phyloP scores from a whole-genome alignment of 1,284 basidiomycete genomes.

The Ganoderma resinaceum region DNA sequence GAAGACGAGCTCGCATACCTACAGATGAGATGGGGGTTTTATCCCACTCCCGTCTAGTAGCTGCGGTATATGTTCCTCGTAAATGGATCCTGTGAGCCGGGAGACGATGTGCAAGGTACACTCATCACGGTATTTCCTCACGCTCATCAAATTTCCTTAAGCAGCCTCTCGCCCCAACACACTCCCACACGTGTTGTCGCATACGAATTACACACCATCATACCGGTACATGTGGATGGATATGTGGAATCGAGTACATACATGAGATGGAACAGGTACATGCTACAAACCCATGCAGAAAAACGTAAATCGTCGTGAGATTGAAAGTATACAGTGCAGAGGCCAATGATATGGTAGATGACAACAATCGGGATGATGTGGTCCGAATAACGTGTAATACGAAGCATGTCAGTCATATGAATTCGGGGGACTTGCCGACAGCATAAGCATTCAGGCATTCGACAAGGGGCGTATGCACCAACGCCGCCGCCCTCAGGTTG shows the following conservation, averaged over 20 bases:
- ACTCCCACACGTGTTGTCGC: not conserved
- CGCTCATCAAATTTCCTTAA: not conserved
- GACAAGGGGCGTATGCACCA: constrained; percentile 38
- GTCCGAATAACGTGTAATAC: not conserved
- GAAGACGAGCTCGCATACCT: not conserved
- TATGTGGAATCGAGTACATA: not conserved
- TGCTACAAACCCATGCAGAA: constrained; percentile 1
- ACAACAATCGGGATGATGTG: not conserved
- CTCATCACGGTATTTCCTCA: not conserved
- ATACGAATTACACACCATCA: not conserved
- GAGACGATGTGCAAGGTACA: too few relatives aligned
- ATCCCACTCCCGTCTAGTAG: not conserved
- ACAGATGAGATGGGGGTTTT: not conserved
- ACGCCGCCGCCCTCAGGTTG: constrained; percentile 33
- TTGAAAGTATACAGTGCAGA: not conserved
- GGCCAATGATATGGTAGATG: not conserved
- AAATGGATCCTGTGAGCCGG: too few relatives aligned
- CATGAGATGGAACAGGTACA: not conserved
- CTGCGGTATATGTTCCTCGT: not conserved
- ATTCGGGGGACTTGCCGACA: constrained; percentile 33
- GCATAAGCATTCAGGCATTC: constrained; percentile 41
- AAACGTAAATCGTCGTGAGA: not conserved
- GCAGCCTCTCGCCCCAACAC: not conserved
- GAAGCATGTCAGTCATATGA: not conserved
- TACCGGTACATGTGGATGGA: not conserved